A percentile compares a stretch with the other conserved stretches of the same genome.
Evolutionary conservation across 2,329 filamentous ascomycete species (phyloP).

Genomic region (Mollisiaceae sp.): DNA sequence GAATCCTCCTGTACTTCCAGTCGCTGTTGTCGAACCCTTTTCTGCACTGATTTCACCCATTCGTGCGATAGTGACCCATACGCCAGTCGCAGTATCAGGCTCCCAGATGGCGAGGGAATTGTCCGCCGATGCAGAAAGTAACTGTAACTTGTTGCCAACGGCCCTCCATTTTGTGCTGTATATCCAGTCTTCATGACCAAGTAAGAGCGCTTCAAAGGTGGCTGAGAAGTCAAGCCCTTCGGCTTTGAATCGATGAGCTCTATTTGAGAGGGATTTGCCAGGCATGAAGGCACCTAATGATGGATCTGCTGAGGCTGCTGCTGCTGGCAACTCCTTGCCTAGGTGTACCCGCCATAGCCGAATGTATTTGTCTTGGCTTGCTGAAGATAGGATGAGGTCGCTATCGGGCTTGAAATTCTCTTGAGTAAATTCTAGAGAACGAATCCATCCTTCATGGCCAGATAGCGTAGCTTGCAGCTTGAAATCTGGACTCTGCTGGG

Average conservation of each 20-base stretch:
- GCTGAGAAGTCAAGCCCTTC: slow-evolving; percentile 70
- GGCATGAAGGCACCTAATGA: slow-evolving; percentile 62
- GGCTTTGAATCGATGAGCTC: slow-evolving; percentile 77
- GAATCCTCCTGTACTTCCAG: slow-evolving; percentile 93
- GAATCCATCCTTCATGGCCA: slow-evolving; percentile 94
- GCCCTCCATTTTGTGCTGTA: slow-evolving; percentile 69
- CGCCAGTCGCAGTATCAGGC: slow-evolving; percentile 78
- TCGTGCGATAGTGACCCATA: slow-evolving; percentile 86
- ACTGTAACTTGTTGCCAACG: slow-evolving; percentile 58
- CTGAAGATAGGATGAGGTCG: slow-evolving; percentile 85
- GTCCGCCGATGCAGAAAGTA: slow-evolving; percentile 91
- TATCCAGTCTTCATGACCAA: slow-evolving; percentile 98
- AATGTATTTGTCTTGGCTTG: slow-evolving; percentile 97
- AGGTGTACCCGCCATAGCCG: slow-evolving; percentile 87
- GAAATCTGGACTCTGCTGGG: slow-evolving; percentile 56
- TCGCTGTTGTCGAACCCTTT: slow-evolving; percentile 95
- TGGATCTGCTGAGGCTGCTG: slow-evolving; percentile 61
- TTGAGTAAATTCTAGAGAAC: slow-evolving; percentile 78
- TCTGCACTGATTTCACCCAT: slow-evolving; percentile 93
- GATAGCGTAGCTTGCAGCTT: slow-evolving; percentile 75
- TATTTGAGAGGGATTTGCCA: slow-evolving; percentile 83
- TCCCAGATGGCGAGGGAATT: slow-evolving; percentile 96
- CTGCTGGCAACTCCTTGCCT: slow-evolving; percentile 67
- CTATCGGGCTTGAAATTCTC: slow-evolving; percentile 60
- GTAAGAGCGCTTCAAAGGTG: slow-evolving; percentile 90